Base-by-base conservation (phyloP, 169 alveolate species). In the Eimeria acervulina region DNA sequence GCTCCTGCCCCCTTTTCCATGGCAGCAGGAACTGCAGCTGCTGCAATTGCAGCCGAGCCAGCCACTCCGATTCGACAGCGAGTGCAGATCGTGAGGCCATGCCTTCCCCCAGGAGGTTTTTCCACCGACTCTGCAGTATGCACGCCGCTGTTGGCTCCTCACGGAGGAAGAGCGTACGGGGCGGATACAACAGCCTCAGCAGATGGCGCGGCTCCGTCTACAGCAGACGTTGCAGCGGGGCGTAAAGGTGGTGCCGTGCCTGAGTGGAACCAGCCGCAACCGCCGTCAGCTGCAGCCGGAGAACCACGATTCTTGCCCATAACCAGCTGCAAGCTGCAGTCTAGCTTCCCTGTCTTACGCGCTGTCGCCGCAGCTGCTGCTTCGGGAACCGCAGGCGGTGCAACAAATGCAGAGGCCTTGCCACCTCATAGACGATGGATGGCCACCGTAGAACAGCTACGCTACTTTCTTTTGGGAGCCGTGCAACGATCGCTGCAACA, bases 401-500 rank as follows among this genome's bases (percentile, higher is more conserved):
- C 66, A 28, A 0, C 66, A 12, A 44, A 44, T 78, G 38, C 66
- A 23, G 88, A 78, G 1, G 66, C 88, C 40, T 36, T 83, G 33
- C 91, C 91, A 33, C 91, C 91, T 33, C 91, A 83, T 36, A 51
- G 66, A 23, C 40, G 91, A n/a, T 83, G 91, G 91, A 83, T 83
- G 91, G 31, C 31, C 47, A 83, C 55, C 72, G 70, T 83, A 21
- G 76, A 83, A 28, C 42, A 28, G 74, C 76, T 83, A 12, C 91
- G 91, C 13, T 83, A 83, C 33, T 51, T 52, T 15, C 91, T 83
- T 1, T 36, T 83, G 33, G 91, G 91, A 83, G 91, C 91, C 7
- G 91, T 83, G 76, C 91, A 83, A 31, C 70, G 74, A 76, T 83
- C 91, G 76, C 91, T 83, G 28, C 91, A 83, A 59, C 91, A 83